Evolutionary conservation across 345 rosid genomes (phyloP).

Genomic region (Corchorus olitorius): DNA sequence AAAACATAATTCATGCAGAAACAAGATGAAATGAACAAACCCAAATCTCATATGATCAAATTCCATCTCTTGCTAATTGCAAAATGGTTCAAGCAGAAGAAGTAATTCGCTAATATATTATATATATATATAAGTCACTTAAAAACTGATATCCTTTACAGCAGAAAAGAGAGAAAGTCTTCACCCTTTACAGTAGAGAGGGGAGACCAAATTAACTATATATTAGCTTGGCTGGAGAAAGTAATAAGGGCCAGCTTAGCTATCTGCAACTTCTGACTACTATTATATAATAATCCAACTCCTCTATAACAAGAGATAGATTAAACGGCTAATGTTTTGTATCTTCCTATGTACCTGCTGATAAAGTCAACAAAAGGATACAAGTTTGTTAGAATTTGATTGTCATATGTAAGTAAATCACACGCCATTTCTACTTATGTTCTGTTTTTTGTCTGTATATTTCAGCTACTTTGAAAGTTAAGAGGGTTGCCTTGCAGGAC

Average conservation of each 20-base stretch:
- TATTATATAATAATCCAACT: constrained; percentile 18
- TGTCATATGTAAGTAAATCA: background rate
- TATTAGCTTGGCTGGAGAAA: constrained; percentile 26
- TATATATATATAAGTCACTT: background rate
- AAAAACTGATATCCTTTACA: constrained; percentile 16
- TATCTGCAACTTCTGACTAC: constrained; percentile 19
- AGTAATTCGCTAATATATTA: background rate
- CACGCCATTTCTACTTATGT: background rate
- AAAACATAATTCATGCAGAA: too few species aligned
- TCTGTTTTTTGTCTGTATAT: background rate
- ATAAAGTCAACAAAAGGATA: constrained; percentile 1
- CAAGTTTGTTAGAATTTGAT: background rate
- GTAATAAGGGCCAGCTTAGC: constrained; percentile 26
- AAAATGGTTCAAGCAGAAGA: background rate
- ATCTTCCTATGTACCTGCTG: constrained; percentile 41
- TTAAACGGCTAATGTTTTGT: constrained; percentile 21
- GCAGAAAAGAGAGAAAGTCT: constrained; percentile 15
- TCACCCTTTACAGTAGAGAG: constrained; percentile 17
- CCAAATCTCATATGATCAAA: background rate
- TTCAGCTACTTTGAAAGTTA: background rate
- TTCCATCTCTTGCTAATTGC: background rate
- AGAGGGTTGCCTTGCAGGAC: background rate
- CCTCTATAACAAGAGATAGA: constrained; percentile 24
- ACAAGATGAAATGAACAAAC: too few species aligned
- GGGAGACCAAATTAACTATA: constrained; percentile 4